Percentiles rank a stretch among this genome's conserved stretches.
phyloP scores from a whole-genome alignment of 2,329 filamentous ascomycete genomes.

The Hypoxylon rubiginosum region DNA sequence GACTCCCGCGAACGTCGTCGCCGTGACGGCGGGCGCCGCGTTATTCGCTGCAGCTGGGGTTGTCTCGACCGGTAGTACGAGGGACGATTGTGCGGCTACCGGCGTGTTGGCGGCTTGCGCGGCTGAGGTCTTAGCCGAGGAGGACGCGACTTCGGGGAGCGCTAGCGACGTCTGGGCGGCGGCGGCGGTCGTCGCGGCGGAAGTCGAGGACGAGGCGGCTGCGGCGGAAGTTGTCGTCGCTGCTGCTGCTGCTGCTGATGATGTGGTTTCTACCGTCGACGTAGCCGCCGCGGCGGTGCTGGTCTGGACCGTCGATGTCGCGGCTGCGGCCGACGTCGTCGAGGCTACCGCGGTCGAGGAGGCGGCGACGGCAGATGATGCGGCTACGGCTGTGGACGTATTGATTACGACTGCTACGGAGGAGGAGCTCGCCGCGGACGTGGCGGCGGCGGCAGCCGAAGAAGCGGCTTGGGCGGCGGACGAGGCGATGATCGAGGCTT shows the following conservation, averaged over 20 bases:
- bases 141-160: constrained; percentile 27
- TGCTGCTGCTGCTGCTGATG: not conserved
- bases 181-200: not conserved
- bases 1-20: constrained; percentile 45
- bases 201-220: constrained; percentile 15
- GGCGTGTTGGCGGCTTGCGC: constrained; percentile 13
- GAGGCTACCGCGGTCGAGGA: not conserved
- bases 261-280: not conserved
- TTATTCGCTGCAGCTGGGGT: constrained; percentile 28
- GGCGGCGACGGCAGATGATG: not conserved
- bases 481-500: constrained; percentile 47
- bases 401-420: not conserved
- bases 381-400: not conserved
- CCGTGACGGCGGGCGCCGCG: constrained; percentile 39
- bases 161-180: constrained; percentile 40
- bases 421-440: constrained; percentile 4
- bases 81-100: constrained; percentile 36
- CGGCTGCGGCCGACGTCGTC: constrained; percentile 6
- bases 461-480: constrained; percentile 45
- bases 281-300: not conserved
- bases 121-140: constrained; percentile 16
- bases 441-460: constrained; percentile 26
- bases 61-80: constrained; percentile 37
- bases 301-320: not conserved
- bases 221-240: constrained; percentile 9